Percentiles rank a stretch among this genome's conserved stretches.
Conservation (phyloP, 1,139 yeast species). For the Taphrina sp. region DNA sequence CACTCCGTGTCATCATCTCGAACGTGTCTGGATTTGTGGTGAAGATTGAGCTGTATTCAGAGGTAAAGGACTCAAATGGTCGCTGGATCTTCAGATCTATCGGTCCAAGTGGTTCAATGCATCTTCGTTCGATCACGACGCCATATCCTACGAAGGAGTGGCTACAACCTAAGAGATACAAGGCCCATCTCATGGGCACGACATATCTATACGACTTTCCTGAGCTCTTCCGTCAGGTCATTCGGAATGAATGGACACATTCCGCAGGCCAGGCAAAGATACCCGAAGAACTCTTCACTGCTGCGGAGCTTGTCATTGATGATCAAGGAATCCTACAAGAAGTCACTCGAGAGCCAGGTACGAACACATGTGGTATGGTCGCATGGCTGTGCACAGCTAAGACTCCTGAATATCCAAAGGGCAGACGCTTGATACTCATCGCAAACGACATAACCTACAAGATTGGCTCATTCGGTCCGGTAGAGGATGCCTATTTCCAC, state of each 20-base stretch:
- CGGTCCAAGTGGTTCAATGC: conserved; percentile 90
- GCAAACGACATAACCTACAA: conserved; percentile 96
- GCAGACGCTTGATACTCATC: conserved; percentile 86
- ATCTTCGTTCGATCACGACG: conserved; percentile 87
- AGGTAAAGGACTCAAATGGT: conserved; percentile 83
- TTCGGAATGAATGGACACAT: conserved; percentile 78
- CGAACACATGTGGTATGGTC: conserved; percentile 94
- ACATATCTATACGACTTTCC: conserved; percentile 99
- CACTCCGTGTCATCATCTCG: conserved; percentile 92
- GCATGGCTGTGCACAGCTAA: conserved; percentile 88
- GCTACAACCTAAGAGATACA: conserved; percentile 96
- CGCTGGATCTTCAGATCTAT: conserved; percentile 96
- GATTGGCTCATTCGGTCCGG: conserved; percentile 99
- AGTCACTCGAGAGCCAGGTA: conserved; percentile 92
- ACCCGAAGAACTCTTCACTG: conserved; percentile 75
- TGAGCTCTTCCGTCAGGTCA: conserved; percentile 92
- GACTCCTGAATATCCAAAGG: conserved; percentile 96
- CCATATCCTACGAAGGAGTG: conserved; percentile 98
- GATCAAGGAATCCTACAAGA: conserved; percentile 72
- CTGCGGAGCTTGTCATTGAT: conserved; percentile 79
- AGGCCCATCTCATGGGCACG: conserved; percentile 97
- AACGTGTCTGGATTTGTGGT: conserved; percentile 97
- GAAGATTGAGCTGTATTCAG: conserved; percentile 89
- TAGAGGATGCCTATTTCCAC: conserved; percentile 86
- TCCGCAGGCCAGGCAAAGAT: conserved; percentile 48